Base-by-base conservation (phyloP, 768 basidiomycete species). In the Suillus ampliporus region DNA sequence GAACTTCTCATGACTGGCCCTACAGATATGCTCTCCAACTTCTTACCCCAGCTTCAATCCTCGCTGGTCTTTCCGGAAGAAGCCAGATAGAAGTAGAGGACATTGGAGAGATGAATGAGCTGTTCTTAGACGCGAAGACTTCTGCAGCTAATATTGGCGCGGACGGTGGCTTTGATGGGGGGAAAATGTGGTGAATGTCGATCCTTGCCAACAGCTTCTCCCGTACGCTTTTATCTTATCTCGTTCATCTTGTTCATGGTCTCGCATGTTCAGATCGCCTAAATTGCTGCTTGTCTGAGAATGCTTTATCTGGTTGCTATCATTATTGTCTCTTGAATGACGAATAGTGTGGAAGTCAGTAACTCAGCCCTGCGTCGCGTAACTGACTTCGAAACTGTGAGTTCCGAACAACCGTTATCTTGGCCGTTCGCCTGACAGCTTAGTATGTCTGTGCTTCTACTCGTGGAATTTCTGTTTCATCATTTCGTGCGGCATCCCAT, bases 121-220 rank as follows among this genome's bases (percentile, higher is more conserved):
- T 99, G 37, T 99, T 99, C 83, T 81, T 98, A 69, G 96, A 99
- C 74, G 95, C 97, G 21, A 97, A 95, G 73, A 89, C 91, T 0
- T 85, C 84, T 61, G 89, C 89, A n/a, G 71, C 74, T 26, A 80
- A 84, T 64, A 86, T 88, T 40, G 75, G 76, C 66, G 81, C 75
- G 17, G 72, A 74, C 28, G 78, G 75, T 5, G 74, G 76, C 28
- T 78, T 74, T 57, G 68, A 73, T 44, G 77, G 78, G 21, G 67
- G 77, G 2, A 64, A 67, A 38, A 67, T 72, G 71, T 74, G 63
- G 78, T 60, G 31, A 6, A 17, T 64, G 26, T 26, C 47, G 64
- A 59, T 47, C 57, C 47, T 61, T 66, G 21, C 60, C 44, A 28
- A 26, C 5, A 17, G 17, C 54, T 40, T 40, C 23, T 56, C 21